Evolutionary conservation across 768 basidiomycete genomes (phyloP).

Genomic region (Mycena kentingensis): DNA sequence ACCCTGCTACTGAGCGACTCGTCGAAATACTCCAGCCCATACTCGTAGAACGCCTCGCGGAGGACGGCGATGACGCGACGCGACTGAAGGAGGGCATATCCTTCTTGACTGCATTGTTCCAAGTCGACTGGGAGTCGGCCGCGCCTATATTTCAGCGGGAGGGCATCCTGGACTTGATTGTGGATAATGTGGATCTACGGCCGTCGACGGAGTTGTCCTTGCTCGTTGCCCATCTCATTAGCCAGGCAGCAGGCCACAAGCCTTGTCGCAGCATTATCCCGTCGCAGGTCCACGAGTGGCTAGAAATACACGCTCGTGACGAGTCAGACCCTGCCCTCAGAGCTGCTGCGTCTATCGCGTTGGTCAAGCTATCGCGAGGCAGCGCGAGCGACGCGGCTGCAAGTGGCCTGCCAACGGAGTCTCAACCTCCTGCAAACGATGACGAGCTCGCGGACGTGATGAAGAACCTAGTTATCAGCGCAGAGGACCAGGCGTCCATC

Average conservation of each 20-base stretch:
- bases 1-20: slow-evolving; percentile 53
- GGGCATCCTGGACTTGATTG: slow-evolving; percentile 61
- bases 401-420: slow-evolving; percentile 14
- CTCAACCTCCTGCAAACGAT: slow-evolving; percentile 33
- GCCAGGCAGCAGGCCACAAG: slow-evolving; percentile 78
- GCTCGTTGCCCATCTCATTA: slow-evolving; percentile 71
- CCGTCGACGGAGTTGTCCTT: slow-evolving; percentile 51
- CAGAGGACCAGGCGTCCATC: slow-evolving; percentile 42
- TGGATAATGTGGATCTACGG: slow-evolving; percentile 71
- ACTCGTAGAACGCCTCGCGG: slow-evolving; percentile 52
- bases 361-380: slow-evolving; percentile 76
- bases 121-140: slow-evolving; percentile 75
- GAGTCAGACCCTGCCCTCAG: slow-evolving; percentile 48
- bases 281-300: slow-evolving; percentile 62
- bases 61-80: slow-evolving; percentile 56
- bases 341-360: slow-evolving; percentile 68
- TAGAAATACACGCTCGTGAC: slow-evolving; percentile 58
- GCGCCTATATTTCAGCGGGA: slow-evolving; percentile 64
- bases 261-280: slow-evolving; percentile 63
- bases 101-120: slow-evolving; percentile 79
- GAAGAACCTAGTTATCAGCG: slow-evolving; percentile 54
- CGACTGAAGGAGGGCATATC: slow-evolving; percentile 57
- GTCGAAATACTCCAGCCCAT: slow-evolving; percentile 51
- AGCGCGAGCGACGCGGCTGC: slow-evolving; percentile 47
- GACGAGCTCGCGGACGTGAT: slow-evolving; percentile 54